phyloP scores from a whole-genome alignment of 2,329 filamentous ascomycete genomes.

The Apiospora rasikravindrae region DNA sequence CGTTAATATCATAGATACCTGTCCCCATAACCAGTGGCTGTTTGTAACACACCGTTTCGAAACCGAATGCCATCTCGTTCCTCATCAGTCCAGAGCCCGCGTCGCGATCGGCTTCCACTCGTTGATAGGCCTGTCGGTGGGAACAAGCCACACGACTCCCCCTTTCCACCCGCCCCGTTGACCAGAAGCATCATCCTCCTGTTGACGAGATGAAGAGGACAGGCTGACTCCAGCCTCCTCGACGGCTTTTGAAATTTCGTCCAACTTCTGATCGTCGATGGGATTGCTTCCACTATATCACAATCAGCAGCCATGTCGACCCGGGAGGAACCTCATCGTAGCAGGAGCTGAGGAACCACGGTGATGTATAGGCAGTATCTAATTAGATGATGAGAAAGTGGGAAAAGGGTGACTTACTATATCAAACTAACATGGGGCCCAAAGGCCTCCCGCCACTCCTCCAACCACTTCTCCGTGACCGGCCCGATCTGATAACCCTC shows the following conservation, averaged over 20 bases:
- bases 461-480: slow-evolving; percentile 30
- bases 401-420: slow-evolving; percentile 34
- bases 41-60: neutral
- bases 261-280: slow-evolving; percentile 32
- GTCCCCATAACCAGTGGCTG: neutral
- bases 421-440: slow-evolving; percentile 41
- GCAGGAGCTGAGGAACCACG: no score
- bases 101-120: slow-evolving; percentile 41
- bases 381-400: neutral
- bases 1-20: no score
- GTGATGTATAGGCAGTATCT: no score
- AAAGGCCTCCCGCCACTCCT: slow-evolving; percentile 34
- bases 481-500: slow-evolving; percentile 27
- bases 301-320: neutral
- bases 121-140: slow-evolving; percentile 34
- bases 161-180: slow-evolving; percentile 34
- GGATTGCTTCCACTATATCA: slow-evolving; percentile 32
- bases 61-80: neutral
- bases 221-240: slow-evolving; percentile 29
- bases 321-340: no score
- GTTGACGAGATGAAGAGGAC: slow-evolving; percentile 14
- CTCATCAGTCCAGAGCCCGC: slow-evolving; percentile 10
- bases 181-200: neutral
- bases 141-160: slow-evolving; percentile 39
- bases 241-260: slow-evolving; percentile 30